Percentiles rank a stretch among this genome's conserved stretches.
phyloP scores from a whole-genome alignment of 106 monocot genomes.

The Hemerocallis citrina region DNA sequence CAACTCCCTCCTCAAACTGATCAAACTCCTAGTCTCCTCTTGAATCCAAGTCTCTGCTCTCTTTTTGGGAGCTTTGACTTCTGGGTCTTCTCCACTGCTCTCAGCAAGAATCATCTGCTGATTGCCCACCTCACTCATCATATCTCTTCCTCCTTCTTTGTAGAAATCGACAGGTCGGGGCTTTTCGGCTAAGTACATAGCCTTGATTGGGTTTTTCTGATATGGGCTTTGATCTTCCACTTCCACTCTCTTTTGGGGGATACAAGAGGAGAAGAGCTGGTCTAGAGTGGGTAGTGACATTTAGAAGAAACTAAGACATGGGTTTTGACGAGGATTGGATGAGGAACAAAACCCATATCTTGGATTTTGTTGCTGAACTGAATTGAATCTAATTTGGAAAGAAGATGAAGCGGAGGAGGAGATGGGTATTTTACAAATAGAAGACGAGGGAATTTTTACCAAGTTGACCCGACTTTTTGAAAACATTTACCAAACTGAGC shows the following conservation, averaged over 20 bases:
- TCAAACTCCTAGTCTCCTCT: slow-evolving; percentile 79
- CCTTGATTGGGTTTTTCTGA: neutral
- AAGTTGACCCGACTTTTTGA: no score
- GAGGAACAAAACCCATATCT: slow-evolving; percentile 18
- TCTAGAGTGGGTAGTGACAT: slow-evolving; percentile 37
- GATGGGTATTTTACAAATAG: no score
- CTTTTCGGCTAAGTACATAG: slow-evolving; percentile 68
- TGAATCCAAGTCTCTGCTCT: slow-evolving; percentile 92
- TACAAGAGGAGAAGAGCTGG: slow-evolving; percentile 15
- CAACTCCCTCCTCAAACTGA: slow-evolving; percentile 68
- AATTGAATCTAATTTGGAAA: no score
- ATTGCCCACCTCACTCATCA: slow-evolving; percentile 46
- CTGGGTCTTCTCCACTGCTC: slow-evolving; percentile 49
- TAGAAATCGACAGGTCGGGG: slow-evolving; percentile 45
- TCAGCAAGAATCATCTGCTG: slow-evolving; percentile 47
- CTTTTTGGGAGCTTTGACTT: slow-evolving; percentile 40
- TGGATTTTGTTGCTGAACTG: neutral
- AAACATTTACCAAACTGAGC: no score
- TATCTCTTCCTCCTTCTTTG: slow-evolving; percentile 45
- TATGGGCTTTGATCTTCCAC: neutral
- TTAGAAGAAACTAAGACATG: neutral
- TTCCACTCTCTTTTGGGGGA: slow-evolving; percentile 4
- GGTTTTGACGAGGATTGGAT: neutral
- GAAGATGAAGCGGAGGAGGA: no score
- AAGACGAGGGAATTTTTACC: no score